Evolutionary conservation across 1,284 basidiomycete species (phyloP).

Genomic region (Tilletia horrida): DNA sequence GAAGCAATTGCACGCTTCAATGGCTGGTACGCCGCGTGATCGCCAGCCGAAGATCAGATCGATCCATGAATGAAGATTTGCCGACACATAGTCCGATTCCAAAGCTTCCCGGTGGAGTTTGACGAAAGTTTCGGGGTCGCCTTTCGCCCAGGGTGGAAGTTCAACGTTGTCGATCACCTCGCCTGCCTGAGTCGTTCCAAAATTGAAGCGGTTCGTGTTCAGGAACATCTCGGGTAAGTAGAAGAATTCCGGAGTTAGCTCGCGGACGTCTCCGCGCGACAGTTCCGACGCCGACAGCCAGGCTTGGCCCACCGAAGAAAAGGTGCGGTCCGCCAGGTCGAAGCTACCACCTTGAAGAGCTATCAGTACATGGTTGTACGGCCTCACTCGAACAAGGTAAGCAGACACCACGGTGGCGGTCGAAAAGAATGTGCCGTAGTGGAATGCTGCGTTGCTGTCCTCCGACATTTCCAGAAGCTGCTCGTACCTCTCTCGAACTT

Average conservation of each 20-base stretch:
- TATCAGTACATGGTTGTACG: slow-evolving; percentile 56
- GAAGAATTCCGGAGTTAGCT: slow-evolving; percentile 90
- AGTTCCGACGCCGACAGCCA: slow-evolving; percentile 82
- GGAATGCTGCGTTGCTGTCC: slow-evolving; percentile 59
- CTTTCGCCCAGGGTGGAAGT: slow-evolving; percentile 84
- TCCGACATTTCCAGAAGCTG: slow-evolving; percentile 69
- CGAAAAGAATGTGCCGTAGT: slow-evolving; percentile 78
- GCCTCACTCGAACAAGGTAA: slow-evolving; percentile 82
- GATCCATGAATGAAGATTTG: slow-evolving; percentile 83
- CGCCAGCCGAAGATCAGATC: slow-evolving; percentile 63
- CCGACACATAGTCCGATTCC: slow-evolving; percentile 83
- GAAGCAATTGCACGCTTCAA: slow-evolving; percentile 75
- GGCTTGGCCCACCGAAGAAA: slow-evolving; percentile 68
- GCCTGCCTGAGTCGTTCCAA: slow-evolving; percentile 78
- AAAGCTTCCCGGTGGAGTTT: slow-evolving; percentile 77
- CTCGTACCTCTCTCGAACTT: slow-evolving; percentile 65
- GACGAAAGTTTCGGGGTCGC: slow-evolving; percentile 80
- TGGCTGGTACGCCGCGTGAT: slow-evolving; percentile 43
- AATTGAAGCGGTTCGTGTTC: slow-evolving; percentile 63
- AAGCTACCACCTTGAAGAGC: slow-evolving; percentile 65
- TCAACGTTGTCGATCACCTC: slow-evolving; percentile 82
- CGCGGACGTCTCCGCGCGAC: slow-evolving; percentile 85
- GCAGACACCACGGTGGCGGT: slow-evolving; percentile 96
- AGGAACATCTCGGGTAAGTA: slow-evolving; percentile 59
- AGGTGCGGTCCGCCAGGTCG: slow-evolving; percentile 90